Conservation (phyloP, 148 eudicot species). For the Linanthus parryae region DNA sequence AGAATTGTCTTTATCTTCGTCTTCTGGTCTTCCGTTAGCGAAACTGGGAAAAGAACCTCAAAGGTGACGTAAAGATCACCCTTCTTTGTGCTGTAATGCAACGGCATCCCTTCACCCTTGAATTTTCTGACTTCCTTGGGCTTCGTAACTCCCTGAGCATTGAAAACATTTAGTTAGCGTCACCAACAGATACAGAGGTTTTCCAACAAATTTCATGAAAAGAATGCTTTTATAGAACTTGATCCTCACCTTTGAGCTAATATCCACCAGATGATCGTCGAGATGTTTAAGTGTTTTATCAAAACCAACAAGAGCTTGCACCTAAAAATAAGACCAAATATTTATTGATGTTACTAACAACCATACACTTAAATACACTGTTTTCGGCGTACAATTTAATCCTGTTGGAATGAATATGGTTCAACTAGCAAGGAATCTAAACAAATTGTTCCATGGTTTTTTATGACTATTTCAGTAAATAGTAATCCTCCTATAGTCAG, state of each 20-base stretch:
- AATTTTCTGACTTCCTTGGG: conserved; percentile 86
- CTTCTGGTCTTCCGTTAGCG: conserved; percentile 83
- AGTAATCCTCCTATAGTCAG: too few species aligned
- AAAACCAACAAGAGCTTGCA: conserved; percentile 92
- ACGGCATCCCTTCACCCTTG: conserved; percentile 95
- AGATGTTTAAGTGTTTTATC: conserved; percentile 90
- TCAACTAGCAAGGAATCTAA: too few species aligned
- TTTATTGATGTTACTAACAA: too few species aligned
- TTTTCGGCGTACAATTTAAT: too few species aligned
- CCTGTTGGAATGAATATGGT: too few species aligned
- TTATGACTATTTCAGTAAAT: too few species aligned
- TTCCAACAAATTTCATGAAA: too few species aligned
- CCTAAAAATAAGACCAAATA: too few species aligned
- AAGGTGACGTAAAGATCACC: conserved; percentile 74
- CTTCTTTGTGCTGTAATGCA: conserved; percentile 78
- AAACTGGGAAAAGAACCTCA: conserved; percentile 85
- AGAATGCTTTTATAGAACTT: too few species aligned
- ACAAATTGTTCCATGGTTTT: too few species aligned
- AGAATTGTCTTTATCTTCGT: conserved; percentile 66
- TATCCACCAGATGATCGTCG: conserved; percentile 78
- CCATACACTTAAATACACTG: too few species aligned
- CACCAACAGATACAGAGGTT: too few species aligned
- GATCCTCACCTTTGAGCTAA: conserved; percentile 71
- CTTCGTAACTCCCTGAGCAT: conserved; percentile 61
- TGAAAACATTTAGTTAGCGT: neutral